phyloP scores from a whole-genome alignment of 768 basidiomycete genomes.

The Pleurotus ostreatus region DNA sequence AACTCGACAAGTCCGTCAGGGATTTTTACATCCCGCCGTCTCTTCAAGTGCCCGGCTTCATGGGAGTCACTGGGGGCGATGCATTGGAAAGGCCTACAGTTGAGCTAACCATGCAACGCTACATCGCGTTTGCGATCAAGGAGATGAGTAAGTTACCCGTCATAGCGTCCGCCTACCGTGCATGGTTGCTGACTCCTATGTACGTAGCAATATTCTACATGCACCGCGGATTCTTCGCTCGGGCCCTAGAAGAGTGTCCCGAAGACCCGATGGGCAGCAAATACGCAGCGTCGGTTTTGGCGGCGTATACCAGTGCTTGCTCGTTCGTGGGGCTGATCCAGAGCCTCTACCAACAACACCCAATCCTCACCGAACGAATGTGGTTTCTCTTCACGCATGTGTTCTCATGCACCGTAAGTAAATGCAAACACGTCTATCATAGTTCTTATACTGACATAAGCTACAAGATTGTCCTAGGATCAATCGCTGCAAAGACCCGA shows the following conservation, averaged over 20 bases:
- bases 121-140: slow-evolving; percentile 61
- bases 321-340: slow-evolving; percentile 63
- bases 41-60: slow-evolving; percentile 62
- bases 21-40: slow-evolving; percentile 62
- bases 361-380: slow-evolving; percentile 62
- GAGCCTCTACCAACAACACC: slow-evolving; percentile 62
- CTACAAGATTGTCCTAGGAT: slow-evolving; percentile 61
- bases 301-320: slow-evolving; percentile 67
- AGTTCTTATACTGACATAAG: background rate
- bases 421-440: background rate
- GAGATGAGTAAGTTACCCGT: slow-evolving; percentile 43
- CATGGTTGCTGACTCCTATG: slow-evolving; percentile 14
- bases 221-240: slow-evolving; percentile 73
- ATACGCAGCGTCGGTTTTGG: slow-evolving; percentile 63
- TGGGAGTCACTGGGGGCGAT: slow-evolving; percentile 37
- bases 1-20: slow-evolving; percentile 64
- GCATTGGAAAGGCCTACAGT: slow-evolving; percentile 46
- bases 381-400: slow-evolving; percentile 74
- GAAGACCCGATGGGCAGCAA: slow-evolving; percentile 66
- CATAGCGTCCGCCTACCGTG: slow-evolving; percentile 13
- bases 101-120: slow-evolving; percentile 64
- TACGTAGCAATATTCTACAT: slow-evolving; percentile 57
- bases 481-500: slow-evolving; percentile 60
- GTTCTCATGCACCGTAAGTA: slow-evolving; percentile 63
- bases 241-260: slow-evolving; percentile 59